These are phyloP conservation scores for Phytopythium montanum DNA, from an alignment of 352 stramenopile species.

Conservation along the genomic window DNA sequence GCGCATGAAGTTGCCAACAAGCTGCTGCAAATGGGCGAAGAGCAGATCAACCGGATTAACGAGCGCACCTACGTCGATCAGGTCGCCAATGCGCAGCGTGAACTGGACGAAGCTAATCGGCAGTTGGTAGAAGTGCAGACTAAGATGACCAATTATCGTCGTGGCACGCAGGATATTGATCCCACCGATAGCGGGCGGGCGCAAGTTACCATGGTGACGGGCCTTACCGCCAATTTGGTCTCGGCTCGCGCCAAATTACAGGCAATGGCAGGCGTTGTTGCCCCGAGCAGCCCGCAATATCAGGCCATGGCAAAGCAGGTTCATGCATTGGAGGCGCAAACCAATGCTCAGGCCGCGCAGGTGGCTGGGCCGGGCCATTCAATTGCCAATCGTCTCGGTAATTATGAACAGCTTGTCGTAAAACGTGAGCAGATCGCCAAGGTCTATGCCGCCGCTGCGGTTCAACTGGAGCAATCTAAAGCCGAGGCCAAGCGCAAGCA, in stretches of 20 bases:
- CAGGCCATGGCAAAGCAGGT: constrained; percentile 7
- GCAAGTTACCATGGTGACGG: constrained; percentile 7
- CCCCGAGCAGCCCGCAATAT: constrained; percentile 6
- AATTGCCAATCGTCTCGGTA: constrained; percentile 7
- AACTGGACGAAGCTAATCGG: constrained; percentile 7
- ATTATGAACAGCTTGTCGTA: constrained; percentile 8
- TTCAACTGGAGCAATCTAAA: constrained; percentile 8
- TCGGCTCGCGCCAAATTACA: constrained; percentile 7
- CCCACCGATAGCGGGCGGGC: constrained; percentile 5
- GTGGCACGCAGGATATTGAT: constrained; percentile 7
- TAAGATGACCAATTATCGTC: constrained; percentile 8
- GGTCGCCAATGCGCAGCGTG: constrained; percentile 6
- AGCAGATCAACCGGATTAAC: constrained; percentile 7
- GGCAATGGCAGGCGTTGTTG: constrained; percentile 7
- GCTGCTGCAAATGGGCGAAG: constrained; percentile 7
- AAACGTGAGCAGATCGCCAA: constrained; percentile 7
- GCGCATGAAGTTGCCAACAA: constrained; percentile 7
- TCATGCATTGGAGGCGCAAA: constrained; percentile 7
- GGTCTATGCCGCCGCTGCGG: constrained; percentile 6
- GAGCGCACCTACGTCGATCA: constrained; percentile 7
- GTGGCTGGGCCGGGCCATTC: constrained; percentile 6
- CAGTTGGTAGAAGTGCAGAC: constrained; percentile 7
- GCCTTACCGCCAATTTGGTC: constrained; percentile 7
- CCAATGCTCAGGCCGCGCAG: constrained; percentile 6
- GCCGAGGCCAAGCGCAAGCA: constrained; percentile 6